Evolutionary conservation across 139 green algal species (phyloP).

Genomic region (Helicosporidium sp.): DNA sequence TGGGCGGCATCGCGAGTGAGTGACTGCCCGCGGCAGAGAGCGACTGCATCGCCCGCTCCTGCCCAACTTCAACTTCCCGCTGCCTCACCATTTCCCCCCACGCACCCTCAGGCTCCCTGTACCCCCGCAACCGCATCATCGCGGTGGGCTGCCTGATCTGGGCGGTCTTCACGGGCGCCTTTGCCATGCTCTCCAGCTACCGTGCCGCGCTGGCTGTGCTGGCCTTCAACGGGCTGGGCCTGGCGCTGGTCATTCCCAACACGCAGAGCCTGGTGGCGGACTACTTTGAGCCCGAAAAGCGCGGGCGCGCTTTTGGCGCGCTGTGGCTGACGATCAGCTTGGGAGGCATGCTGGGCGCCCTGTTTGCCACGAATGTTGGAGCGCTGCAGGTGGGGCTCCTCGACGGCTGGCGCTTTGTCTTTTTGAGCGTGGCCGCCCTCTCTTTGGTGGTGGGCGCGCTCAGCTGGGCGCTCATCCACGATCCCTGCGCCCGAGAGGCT

Average conservation of each 20-base stretch:
- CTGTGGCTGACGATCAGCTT: slow-evolving; percentile 33
- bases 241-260: slow-evolving; percentile 50
- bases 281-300: slow-evolving; percentile 17
- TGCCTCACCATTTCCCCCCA: not conserved
- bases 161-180: slow-evolving; percentile 40
- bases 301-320: slow-evolving; percentile 42
- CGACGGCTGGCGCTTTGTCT: slow-evolving; percentile 49
- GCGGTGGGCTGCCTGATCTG: slow-evolving; percentile 45
- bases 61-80: not conserved
- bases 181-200: slow-evolving; percentile 13
- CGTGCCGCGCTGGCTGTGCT: slow-evolving; percentile 30
- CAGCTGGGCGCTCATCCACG: slow-evolving; percentile 11
- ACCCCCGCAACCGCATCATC: slow-evolving; percentile 33
- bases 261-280: slow-evolving; percentile 42
- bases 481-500: slow-evolving; percentile 8
- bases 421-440: slow-evolving; percentile 27
- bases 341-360: slow-evolving; percentile 25
- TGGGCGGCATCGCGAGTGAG: slow-evolving; percentile 22
- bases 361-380: slow-evolving; percentile 54
- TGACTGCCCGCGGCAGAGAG: not conserved
- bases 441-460: slow-evolving; percentile 18
- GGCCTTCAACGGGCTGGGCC: slow-evolving; percentile 47
- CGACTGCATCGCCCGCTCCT: not conserved
- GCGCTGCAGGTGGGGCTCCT: slow-evolving; percentile 12
- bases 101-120: slow-evolving; percentile 10